Conservation (phyloP, 2,329 filamentous ascomycete species). For the Xylariomycetidae sp. region DNA sequence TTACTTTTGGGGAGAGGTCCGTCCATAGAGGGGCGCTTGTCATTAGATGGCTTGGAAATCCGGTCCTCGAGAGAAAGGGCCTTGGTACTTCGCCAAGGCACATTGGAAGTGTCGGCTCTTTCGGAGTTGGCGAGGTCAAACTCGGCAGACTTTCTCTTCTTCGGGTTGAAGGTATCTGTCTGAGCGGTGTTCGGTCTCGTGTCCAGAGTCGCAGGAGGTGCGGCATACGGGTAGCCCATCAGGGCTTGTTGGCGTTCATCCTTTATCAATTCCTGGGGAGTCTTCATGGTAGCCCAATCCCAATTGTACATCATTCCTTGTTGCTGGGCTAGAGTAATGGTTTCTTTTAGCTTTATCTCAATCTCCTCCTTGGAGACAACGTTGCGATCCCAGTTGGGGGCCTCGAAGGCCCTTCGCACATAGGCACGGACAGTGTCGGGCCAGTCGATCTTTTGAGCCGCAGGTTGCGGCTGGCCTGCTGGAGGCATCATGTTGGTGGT, state of each 20-base stretch:
- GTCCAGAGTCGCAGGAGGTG: no score
- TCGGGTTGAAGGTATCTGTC: slow-evolving; percentile 36
- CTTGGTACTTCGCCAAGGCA: slow-evolving; percentile 71
- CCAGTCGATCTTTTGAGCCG: slow-evolving; percentile 75
- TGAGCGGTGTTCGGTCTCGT: slow-evolving; percentile 8
- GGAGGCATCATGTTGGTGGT: slow-evolving; percentile 23
- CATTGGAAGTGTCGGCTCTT: slow-evolving; percentile 47
- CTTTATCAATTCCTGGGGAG: slow-evolving; percentile 80
- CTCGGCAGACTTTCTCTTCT: slow-evolving; percentile 82
- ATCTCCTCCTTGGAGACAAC: slow-evolving; percentile 67
- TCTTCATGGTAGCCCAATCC: slow-evolving; percentile 77
- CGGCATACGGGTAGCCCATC: slow-evolving; percentile 31
- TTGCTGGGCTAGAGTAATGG: slow-evolving; percentile 80
- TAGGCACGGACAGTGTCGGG: slow-evolving; percentile 78
- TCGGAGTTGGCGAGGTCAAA: slow-evolving; percentile 54
- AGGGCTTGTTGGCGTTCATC: slow-evolving; percentile 57
- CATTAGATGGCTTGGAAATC: slow-evolving; percentile 57
- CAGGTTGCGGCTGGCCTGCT: slow-evolving; percentile 32
- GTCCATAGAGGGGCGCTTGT: slow-evolving; percentile 41
- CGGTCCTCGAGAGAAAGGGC: slow-evolving; percentile 65
- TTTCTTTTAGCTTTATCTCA: slow-evolving; percentile 77
- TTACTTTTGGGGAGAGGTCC: slow-evolving; percentile 64
- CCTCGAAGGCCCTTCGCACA: slow-evolving; percentile 83
- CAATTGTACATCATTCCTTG: slow-evolving; percentile 64
- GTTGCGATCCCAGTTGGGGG: slow-evolving; percentile 60